A percentile compares a stretch with the other conserved stretches of the same genome.
Conservation (phyloP, 2,329 filamentous ascomycete genomes). For the Colletotrichum magnum region DNA sequence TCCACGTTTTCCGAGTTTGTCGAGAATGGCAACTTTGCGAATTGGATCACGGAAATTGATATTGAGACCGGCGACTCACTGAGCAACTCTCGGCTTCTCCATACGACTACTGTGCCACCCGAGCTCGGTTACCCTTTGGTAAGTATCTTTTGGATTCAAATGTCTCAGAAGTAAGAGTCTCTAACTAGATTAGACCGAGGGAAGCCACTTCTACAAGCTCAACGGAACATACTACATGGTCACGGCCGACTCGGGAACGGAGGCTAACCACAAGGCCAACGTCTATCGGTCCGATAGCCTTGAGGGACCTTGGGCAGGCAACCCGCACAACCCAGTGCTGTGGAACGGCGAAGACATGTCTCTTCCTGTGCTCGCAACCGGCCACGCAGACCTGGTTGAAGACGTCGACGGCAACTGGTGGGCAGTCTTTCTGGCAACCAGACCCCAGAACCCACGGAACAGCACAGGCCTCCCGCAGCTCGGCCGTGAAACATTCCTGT, state of each 20-base stretch:
- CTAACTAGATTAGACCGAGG: slow-evolving; percentile 24
- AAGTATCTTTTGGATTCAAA: slow-evolving; percentile 46
- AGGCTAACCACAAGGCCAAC: slow-evolving; percentile 38
- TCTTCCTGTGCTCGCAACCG: slow-evolving; percentile 37
- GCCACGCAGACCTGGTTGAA: slow-evolving; percentile 39
- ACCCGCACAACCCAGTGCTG: slow-evolving; percentile 38
- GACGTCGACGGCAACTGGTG: slow-evolving; percentile 37
- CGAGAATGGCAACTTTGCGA: slow-evolving; percentile 38
- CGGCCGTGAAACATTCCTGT: slow-evolving; percentile 39
- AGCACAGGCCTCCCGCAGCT: slow-evolving; percentile 34
- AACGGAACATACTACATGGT: slow-evolving; percentile 41
- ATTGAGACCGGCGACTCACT: slow-evolving; percentile 40
- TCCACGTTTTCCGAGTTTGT: slow-evolving; percentile 34
- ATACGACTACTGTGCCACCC: slow-evolving; percentile 37
- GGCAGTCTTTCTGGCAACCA: slow-evolving; percentile 40
- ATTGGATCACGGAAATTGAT: slow-evolving; percentile 41
- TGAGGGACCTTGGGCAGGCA: slow-evolving; percentile 37
- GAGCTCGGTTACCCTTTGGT: slow-evolving; percentile 51
- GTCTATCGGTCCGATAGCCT: slow-evolving; percentile 31
- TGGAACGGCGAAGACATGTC: slow-evolving; percentile 41
- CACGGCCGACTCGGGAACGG: slow-evolving; percentile 40
- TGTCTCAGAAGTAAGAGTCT: too few species aligned
- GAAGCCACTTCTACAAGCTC: slow-evolving; percentile 40
- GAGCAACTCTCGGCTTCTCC: slow-evolving; percentile 34
- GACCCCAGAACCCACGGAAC: slow-evolving; percentile 37